Evolutionary conservation across 768 basidiomycete genomes (phyloP).

Genomic region (Basidioascus undulatus): DNA sequence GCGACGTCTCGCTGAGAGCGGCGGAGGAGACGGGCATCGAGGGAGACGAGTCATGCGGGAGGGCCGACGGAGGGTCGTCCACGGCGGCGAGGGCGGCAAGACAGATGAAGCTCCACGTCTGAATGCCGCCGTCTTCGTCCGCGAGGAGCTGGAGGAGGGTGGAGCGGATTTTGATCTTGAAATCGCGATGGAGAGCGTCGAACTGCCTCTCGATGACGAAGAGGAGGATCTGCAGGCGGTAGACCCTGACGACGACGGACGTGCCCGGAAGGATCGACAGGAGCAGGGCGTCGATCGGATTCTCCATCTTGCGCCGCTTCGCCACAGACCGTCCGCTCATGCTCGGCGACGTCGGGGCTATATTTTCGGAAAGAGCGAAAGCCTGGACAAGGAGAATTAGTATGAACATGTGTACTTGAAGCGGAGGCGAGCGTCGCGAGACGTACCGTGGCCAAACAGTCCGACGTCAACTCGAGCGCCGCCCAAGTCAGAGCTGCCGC

Average conservation of each 20-base stretch:
- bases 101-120: constrained; percentile 68
- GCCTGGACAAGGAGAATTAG: too few species aligned
- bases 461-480: neutral
- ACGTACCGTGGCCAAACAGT: too few species aligned
- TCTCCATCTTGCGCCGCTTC: too few species aligned
- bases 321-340: too few species aligned
- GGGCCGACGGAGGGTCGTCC: constrained; percentile 12
- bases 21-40: neutral
- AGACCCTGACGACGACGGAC: constrained; percentile 14
- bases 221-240: constrained; percentile 48
- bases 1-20: constrained; percentile 16
- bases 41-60: neutral
- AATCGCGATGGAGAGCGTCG: constrained; percentile 31
- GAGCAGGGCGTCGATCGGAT: constrained; percentile 35
- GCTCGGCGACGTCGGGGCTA: too few species aligned
- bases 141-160: constrained; percentile 37
- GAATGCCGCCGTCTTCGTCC: constrained; percentile 36
- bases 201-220: constrained; percentile 69
- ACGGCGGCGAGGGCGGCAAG: constrained; percentile 44
- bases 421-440: too few species aligned
- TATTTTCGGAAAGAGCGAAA: too few species aligned
- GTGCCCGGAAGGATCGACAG: constrained; percentile 20
- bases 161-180: constrained; percentile 33
- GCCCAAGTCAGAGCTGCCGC: neutral
- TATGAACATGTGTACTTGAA: constrained; percentile 31